Percentiles rank a stretch among this genome's conserved stretches.
Conservation (phyloP, 2,329 filamentous ascomycete species). For the Aspergillus thermomutatus region DNA sequence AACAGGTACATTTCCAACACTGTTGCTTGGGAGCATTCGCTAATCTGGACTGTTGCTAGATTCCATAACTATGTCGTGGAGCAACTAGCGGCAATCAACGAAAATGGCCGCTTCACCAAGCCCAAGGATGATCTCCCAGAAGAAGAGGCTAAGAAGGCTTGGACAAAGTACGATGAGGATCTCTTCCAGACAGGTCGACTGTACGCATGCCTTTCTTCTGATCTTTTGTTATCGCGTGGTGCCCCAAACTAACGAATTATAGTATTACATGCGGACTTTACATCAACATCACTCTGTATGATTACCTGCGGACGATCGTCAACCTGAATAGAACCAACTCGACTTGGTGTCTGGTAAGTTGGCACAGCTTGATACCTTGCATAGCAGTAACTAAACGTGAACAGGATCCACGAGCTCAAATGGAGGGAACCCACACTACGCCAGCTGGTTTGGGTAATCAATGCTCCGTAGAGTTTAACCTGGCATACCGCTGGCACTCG, state of each 20-base stretch:
- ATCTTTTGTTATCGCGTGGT: neutral
- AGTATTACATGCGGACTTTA: conserved; percentile 68
- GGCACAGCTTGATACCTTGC: neutral
- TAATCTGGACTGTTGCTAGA: conserved; percentile 9
- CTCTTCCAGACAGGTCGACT: conserved; percentile 75
- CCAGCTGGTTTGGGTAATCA: conserved; percentile 75
- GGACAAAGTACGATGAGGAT: conserved; percentile 71
- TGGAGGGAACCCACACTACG: conserved; percentile 58
- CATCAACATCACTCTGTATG: conserved; percentile 73
- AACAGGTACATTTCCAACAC: conserved; percentile 27
- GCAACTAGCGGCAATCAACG: conserved; percentile 81
- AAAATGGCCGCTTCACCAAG: conserved; percentile 71
- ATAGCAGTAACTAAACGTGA: conserved; percentile 3
- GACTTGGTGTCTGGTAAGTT: conserved; percentile 65
- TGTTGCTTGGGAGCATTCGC: neutral
- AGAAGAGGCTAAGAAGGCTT: conserved; percentile 50
- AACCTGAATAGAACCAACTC: conserved; percentile 70
- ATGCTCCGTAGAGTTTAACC: conserved; percentile 84
- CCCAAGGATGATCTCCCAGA: conserved; percentile 52
- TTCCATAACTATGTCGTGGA: conserved; percentile 86
- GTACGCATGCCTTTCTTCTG: conserved; percentile 16
- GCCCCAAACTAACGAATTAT: conserved; percentile 11
- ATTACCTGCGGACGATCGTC: conserved; percentile 76
- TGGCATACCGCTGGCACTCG: conserved; percentile 85
- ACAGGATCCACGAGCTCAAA: conserved; percentile 66